A percentile compares a stretch with the other conserved stretches of the same genome.
Conservation (phyloP, 345 rosid genomes). For the Citrus medica region DNA sequence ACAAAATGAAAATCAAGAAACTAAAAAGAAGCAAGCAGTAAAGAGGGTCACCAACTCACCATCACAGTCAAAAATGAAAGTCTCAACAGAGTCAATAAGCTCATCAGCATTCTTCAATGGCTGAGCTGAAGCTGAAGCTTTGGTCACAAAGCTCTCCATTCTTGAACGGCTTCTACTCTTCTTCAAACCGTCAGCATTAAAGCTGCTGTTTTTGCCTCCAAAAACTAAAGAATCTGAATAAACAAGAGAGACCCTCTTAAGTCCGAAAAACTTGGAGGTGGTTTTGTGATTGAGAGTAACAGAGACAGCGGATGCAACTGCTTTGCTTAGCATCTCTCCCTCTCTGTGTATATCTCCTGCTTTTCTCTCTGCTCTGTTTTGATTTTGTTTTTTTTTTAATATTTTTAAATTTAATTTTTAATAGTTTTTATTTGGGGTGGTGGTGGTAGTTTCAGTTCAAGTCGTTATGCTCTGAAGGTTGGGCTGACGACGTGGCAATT, state of each 20-base stretch:
- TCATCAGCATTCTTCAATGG: constrained; percentile 76
- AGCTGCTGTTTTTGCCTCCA: constrained; percentile 9
- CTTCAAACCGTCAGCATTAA: background rate
- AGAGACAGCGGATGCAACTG: constrained; percentile 29
- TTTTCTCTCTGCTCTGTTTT: background rate
- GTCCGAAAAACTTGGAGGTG: constrained; percentile 16
- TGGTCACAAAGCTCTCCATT: constrained; percentile 33
- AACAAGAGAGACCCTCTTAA: constrained; percentile 17
- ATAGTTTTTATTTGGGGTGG: background rate
- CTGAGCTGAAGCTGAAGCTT: constrained; percentile 50
- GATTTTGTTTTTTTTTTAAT: background rate
- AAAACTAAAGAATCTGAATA: constrained; percentile 11
- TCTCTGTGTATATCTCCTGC: background rate
- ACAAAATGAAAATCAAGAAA: background rate
- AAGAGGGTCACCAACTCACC: constrained; percentile 64
- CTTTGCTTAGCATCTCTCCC: constrained; percentile 40
- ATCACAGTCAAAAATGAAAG: constrained; percentile 93
- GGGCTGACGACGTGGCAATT: constrained; percentile 17
- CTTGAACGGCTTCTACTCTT: constrained; percentile 15
- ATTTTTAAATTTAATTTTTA: background rate
- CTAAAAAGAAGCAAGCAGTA: background rate
- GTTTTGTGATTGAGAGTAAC: constrained; percentile 14
- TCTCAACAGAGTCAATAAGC: constrained; percentile 86
- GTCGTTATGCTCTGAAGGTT: constrained; percentile 18
- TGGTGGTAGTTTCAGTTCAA: constrained; percentile 14